Evolutionary conservation across 1,284 basidiomycete species (phyloP), one percentile per base, ranked within the genome.

Genomic region (Heterobasidion parviporum): DNA sequence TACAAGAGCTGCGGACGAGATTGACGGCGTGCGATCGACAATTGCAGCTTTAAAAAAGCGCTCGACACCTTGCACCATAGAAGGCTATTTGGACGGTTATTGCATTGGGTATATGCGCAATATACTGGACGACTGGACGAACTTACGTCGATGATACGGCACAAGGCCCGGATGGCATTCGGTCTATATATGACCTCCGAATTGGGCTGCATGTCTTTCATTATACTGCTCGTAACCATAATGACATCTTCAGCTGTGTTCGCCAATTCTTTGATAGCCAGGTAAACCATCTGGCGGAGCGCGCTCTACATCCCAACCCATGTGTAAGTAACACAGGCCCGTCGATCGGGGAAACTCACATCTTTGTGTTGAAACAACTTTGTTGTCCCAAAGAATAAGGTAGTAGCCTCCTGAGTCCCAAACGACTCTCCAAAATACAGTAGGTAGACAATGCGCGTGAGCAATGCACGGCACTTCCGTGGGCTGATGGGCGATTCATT

Each of bases 151-250:
- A 98, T 97, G 69, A 99, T 96, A 57, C 94, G 82, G 72, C 94
- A 95, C 15, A 99, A 80, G 5, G 96, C 94, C 64, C 97, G 87
- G 63, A 99, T 99, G 35, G 97, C 92, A 71, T 99, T 99, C 44
- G 97, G 93, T 57, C 97, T 82, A 74, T 99, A 99, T 63, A 99
- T 94, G 67, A 98, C 96, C 71, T 99, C 97, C 53, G 94, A 89
- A 70, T 98, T 98, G 53, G 95, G 92, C 69, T 99, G 96, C 93
- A 99, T 99, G 69, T 99, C 96, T 79, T 99, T 99, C 95, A 98
- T 98, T 72, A 99, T 99, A 68, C 94, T 98, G 67, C 92, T 94
- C 6, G 97, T 99, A 64, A 98, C 95, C 94, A 99, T 99, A 67
- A 99, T 98, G 43, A 98, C 93, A 78, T 99, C 97, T 72, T 99